Evolutionary conservation across 2,329 filamentous ascomycete species (phyloP).

Genomic region (Stylonectria norvegica): DNA sequence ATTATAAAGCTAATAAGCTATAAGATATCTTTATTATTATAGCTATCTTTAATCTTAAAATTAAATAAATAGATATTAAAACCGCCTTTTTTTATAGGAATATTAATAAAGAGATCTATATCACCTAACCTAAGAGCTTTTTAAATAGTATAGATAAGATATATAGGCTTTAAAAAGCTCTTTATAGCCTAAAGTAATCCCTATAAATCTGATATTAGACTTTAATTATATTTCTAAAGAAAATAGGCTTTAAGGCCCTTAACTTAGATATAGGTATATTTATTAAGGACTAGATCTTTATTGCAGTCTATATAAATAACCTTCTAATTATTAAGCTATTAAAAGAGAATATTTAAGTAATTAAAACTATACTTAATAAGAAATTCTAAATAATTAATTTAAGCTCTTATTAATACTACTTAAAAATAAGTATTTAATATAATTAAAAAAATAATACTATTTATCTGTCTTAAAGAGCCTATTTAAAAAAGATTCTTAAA

Average conservation of each 20-base stretch:
- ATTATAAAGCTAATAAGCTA: no score
- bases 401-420: not conserved
- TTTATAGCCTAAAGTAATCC: no score
- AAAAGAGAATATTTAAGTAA: no score
- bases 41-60: not conserved
- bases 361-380: not conserved
- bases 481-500: no score
- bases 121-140: not conserved
- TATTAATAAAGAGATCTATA: slow-evolving; percentile 3
- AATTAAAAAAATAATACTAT: no score
- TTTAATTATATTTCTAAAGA: not conserved
- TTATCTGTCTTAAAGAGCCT: no score
- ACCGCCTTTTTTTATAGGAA: slow-evolving; percentile 1
- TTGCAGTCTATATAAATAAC: slow-evolving; percentile 1
- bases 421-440: no score
- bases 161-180: slow-evolving; percentile 1
- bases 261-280: no score
- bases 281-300: not conserved
- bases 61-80: slow-evolving; percentile 3
- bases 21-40: slow-evolving; percentile 1
- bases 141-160: not conserved
- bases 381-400: slow-evolving; percentile 1
- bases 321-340: not conserved
- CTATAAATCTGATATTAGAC: slow-evolving; percentile 1
- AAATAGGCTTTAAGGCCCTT: no score